Conservation (phyloP, 257 asterid genomes). For the Przewalskia tangutica region DNA sequence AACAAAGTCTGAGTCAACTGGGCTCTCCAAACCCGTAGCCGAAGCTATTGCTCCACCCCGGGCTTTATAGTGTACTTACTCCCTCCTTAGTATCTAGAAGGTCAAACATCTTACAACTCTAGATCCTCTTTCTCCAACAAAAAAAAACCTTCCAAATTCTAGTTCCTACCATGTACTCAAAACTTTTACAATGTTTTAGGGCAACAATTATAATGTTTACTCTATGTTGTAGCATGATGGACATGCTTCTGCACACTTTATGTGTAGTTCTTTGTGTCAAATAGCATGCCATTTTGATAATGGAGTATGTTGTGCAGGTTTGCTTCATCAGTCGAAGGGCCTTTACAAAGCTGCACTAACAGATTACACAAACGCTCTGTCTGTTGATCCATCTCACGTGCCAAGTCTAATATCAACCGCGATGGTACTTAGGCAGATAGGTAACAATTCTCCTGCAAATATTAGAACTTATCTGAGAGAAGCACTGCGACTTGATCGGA, state of each 20-base stretch:
- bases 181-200: background rate
- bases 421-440: conserved; percentile 36
- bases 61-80: background rate
- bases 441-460: conserved; percentile 11
- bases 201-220: background rate
- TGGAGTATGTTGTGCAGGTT: conserved; percentile 35
- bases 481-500: conserved; percentile 8
- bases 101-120: background rate
- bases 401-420: conserved; percentile 68
- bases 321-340: conserved; percentile 66
- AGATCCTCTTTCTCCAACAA: too few relatives aligned
- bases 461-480: background rate
- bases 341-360: conserved; percentile 45
- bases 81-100: background rate
- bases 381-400: conserved; percentile 49
- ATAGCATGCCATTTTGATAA: background rate
- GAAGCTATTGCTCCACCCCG: too few relatives aligned
- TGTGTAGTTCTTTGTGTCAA: background rate
- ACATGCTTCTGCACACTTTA: background rate
- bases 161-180: background rate
- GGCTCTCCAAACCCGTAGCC: too few relatives aligned
- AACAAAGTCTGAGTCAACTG: too few relatives aligned
- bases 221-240: background rate
- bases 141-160: background rate
- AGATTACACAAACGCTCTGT: conserved; percentile 46